phyloP scores from a whole-genome alignment of 225 moss, liverwort and hornwort genomes.

The Pleurozium schreberi region DNA sequence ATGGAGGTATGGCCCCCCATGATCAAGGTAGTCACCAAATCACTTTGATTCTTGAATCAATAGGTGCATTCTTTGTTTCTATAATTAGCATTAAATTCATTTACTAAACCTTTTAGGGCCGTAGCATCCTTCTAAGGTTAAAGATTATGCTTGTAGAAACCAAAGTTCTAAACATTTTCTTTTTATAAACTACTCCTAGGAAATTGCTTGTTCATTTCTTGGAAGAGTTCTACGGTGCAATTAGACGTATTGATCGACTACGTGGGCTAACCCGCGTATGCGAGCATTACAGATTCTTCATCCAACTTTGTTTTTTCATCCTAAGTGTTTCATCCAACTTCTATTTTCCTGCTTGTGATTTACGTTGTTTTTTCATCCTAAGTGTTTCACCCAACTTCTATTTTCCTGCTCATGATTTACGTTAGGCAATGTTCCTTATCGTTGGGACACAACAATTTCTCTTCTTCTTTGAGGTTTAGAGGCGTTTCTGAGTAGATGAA shows the following conservation, averaged over 20 bases:
- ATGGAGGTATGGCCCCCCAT: fast-evolving
- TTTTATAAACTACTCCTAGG: too few species aligned
- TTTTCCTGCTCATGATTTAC: too few species aligned
- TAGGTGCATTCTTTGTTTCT: background rate
- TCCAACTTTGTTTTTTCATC: too few species aligned
- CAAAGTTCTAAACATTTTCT: background rate
- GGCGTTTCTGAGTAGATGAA: background rate
- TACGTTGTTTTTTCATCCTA: too few species aligned
- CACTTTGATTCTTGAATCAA: background rate
- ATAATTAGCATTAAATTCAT: background rate
- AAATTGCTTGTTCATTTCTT: too few species aligned
- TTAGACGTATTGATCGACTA: too few species aligned
- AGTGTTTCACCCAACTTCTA: too few species aligned
- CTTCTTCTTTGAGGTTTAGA: background rate
- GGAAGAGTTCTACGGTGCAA: background rate
- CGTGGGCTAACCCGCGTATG: too few species aligned
- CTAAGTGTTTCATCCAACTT: too few species aligned
- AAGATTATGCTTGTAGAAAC: background rate
- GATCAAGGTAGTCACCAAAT: background rate
- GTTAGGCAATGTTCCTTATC: too few species aligned
- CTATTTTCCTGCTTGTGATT: too few species aligned
- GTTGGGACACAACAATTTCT: background rate
- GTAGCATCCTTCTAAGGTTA: fast-evolving
- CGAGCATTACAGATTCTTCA: too few species aligned
- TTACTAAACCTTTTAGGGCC: background rate